Evolutionary conservation across 2,329 filamentous ascomycete species (phyloP).

Genomic region (Fusarium goolgardi): DNA sequence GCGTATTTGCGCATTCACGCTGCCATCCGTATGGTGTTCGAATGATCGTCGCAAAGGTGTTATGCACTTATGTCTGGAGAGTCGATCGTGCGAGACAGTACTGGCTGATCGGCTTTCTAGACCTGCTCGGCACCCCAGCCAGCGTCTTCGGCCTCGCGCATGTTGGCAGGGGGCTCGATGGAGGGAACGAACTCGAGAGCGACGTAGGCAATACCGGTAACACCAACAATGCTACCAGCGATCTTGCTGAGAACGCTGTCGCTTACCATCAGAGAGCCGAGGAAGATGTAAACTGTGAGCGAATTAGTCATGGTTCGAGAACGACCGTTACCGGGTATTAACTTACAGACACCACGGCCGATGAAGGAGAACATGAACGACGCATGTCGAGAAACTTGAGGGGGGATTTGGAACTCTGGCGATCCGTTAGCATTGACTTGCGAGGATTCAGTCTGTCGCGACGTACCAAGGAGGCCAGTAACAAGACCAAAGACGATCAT

Average conservation of each 20-base stretch:
- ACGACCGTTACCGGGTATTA: not conserved
- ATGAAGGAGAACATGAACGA: slow-evolving; percentile 99
- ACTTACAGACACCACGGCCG: slow-evolving; percentile 92
- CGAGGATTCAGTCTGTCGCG: slow-evolving; percentile 18
- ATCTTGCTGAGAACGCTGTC: slow-evolving; percentile 74
- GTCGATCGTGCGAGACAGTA: slow-evolving; percentile 2
- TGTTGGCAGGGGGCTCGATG: slow-evolving; percentile 83
- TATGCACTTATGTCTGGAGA: slow-evolving; percentile 21
- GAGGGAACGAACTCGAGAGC: slow-evolving; percentile 81
- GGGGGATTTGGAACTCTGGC: slow-evolving; percentile 91
- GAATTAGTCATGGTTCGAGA: slow-evolving; percentile 1
- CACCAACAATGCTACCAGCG: slow-evolving; percentile 79
- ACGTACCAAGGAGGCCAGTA: slow-evolving; percentile 72
- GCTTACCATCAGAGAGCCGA: slow-evolving; percentile 86
- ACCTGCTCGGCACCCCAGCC: slow-evolving; percentile 84
- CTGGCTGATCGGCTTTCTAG: slow-evolving; percentile 54
- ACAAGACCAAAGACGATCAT: slow-evolving; percentile 90
- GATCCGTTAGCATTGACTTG: slow-evolving; percentile 39
- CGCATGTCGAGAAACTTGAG: slow-evolving; percentile 91
- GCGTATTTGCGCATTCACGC: slow-evolving; percentile 21
- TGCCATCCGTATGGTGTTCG: slow-evolving; percentile 11
- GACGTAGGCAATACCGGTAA: slow-evolving; percentile 82
- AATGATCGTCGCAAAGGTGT: slow-evolving; percentile 16
- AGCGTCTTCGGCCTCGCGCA: slow-evolving; percentile 77
- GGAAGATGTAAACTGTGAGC: slow-evolving; percentile 88